Conservation (phyloP, 1,284 basidiomycete species). For the Veloboletus limbatus region DNA sequence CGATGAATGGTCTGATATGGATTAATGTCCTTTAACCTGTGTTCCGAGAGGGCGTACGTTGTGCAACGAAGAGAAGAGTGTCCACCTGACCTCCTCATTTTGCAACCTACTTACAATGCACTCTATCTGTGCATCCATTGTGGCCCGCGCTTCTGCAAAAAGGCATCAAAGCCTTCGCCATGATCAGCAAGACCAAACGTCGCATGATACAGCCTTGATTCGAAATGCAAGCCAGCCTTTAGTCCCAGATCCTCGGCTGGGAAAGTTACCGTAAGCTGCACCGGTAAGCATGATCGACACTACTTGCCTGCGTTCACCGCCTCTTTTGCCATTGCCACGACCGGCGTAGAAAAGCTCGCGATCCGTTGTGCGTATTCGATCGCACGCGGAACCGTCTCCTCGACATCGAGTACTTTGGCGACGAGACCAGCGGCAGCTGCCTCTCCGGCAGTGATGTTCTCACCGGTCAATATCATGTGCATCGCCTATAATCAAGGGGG, state of each 20-base stretch:
- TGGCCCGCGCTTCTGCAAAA: slow-evolving; percentile 60
- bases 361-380: slow-evolving; percentile 31
- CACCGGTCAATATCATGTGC: slow-evolving; percentile 66
- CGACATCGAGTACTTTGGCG: slow-evolving; percentile 30
- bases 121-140: slow-evolving; percentile 28
- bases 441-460: slow-evolving; percentile 51
- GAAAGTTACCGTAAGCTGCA: too few species aligned
- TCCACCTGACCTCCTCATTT: too few species aligned
- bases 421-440: slow-evolving; percentile 42
- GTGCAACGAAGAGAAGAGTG: too few species aligned
- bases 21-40: too few species aligned
- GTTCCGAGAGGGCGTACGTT: too few species aligned
- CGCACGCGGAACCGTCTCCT: slow-evolving; percentile 28
- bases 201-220: slow-evolving; percentile 63
- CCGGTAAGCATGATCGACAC: too few species aligned
- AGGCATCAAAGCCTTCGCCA: slow-evolving; percentile 64
- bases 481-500: slow-evolving; percentile 56
- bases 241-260: slow-evolving; percentile 59
- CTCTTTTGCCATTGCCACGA: slow-evolving; percentile 52
- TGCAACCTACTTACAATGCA: neutral
- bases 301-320: slow-evolving; percentile 61
- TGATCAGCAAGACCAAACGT: slow-evolving; percentile 67
- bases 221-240: slow-evolving; percentile 55
- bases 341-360: slow-evolving; percentile 30
- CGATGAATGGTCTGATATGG: slow-evolving; percentile 18